Evolutionary conservation across 805 yeast species (phyloP), one percentile per base, ranked within the genome.

Genomic region (Cyberlindnera maclurae): DNA sequence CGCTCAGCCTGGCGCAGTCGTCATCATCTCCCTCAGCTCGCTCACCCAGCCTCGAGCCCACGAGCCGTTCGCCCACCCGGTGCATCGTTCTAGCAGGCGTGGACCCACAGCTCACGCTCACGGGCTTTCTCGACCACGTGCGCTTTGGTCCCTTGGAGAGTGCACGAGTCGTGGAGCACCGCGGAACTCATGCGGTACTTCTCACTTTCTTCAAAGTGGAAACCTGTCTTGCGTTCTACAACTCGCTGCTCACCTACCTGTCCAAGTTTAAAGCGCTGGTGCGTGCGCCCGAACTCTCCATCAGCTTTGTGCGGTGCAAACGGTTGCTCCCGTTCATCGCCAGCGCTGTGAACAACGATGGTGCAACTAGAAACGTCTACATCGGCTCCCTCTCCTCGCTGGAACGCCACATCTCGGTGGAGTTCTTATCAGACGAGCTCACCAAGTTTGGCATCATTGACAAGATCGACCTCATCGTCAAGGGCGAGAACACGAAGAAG

Each of bases 331-430:
- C 55, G 6, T 45, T 47, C 36, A 48, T 55, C 26, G 45, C 60
- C 15, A 44, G 57, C 12, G 63, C 65, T 5, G 84, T 93, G 38
- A 77, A 78, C 40, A 75, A 85, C 46, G 90, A 86, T 50, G 87
- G 89, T 31, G 97, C 97, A 3, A 85, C 97, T 15, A 77, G 98
- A 65, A 88, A 89, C 56, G 96, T 90, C 16, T 88, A 83, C 55
- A 67, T 90, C 43, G 96, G 96, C 12, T 77, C 77, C 47, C 65
- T 89, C 39, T 73, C 77, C 40, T 75, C 75, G 29, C 51, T 63
- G 12, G 58, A 68, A 24, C 53, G 52, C 30, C 55, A 49, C 7
- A 63, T 71, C 15, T 58, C 59, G 36, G 75, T 64, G 39, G 59
- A 55, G 0, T 64, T 62, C 16, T 51, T 79, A 29, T 52, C 76